Conservation (phyloP, 2,329 filamentous ascomycete genomes). For the Hymenoscyphus albidus region DNA sequence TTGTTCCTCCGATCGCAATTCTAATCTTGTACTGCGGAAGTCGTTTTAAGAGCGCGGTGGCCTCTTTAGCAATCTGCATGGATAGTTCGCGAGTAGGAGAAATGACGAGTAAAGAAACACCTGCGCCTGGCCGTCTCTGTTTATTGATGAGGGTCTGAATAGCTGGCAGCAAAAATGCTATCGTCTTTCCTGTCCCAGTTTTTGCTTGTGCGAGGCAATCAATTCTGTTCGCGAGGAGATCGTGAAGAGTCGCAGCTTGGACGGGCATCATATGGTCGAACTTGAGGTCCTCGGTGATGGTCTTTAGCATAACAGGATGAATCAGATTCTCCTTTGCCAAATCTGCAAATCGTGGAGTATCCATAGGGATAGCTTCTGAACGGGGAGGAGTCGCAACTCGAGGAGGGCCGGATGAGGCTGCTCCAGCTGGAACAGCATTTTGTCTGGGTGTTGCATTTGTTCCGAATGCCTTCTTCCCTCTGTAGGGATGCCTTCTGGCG, state of each 20-base stretch:
- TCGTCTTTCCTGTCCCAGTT: constrained; percentile 94
- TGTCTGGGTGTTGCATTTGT: constrained; percentile 22
- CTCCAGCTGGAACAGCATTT: constrained; percentile 12
- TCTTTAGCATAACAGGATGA: constrained; percentile 45
- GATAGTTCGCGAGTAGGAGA: constrained; percentile 80
- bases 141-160: constrained; percentile 63
- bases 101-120: constrained; percentile 67
- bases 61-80: constrained; percentile 77
- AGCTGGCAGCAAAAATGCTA: constrained; percentile 85
- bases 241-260: constrained; percentile 76
- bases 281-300: constrained; percentile 68
- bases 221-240: constrained; percentile 65
- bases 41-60: constrained; percentile 41
- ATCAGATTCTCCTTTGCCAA: constrained; percentile 42
- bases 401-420: constrained; percentile 33
- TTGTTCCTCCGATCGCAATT: constrained; percentile 87
- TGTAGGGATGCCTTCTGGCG: constrained; percentile 24
- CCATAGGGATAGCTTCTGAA: constrained; percentile 39
- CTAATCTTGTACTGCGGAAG: constrained; percentile 47
- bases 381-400: constrained; percentile 37
- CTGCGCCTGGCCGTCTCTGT: constrained; percentile 39
- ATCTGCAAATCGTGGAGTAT: constrained; percentile 46
- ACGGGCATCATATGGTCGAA: constrained; percentile 90
- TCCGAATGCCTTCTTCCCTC: constrained; percentile 25
- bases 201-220: constrained; percentile 84